Evolutionary conservation across 306 rosid species (phyloP), one percentile per base, ranked within the genome.

Genomic region (Luffa acutangula): DNA sequence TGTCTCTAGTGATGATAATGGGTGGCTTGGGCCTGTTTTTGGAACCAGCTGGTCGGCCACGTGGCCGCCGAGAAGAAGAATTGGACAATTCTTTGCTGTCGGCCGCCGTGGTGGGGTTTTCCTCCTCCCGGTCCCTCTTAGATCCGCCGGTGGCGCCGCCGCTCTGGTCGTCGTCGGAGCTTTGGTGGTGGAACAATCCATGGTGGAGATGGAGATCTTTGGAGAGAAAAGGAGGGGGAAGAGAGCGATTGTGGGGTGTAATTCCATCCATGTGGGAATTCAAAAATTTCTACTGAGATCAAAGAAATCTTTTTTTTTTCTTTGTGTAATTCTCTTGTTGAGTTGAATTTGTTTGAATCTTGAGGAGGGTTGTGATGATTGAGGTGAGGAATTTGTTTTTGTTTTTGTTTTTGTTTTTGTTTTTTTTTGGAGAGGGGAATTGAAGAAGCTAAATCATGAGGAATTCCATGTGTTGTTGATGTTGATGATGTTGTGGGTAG

Each of bases 11-110:
- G 73, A 94, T 94, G 58, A 94, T 92, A 84, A 94, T 92, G 1
- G 98, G 97, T 0, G 98, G 96, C 54, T 94, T 94, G 0, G 96
- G 93, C 84, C 92, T 94, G 90, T 94, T 94, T 62, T 90, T 94
- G 7, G 98, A 92, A 0, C 98, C 98, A 0, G 97, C 85, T 0
- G 98, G 98, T 53, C 98, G 80, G 7, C 98, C 98, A 6, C 98
- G 84, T 0, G 98, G 97, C 57, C 97, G 81, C 57, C 98, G 87
- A 10, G 75, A 67, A n/a, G 75, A 67, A 2, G 75, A 67, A 18
- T 67, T 67, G 1, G 59, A 51, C 0, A 83, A 71, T 4, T 89
- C 96, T 10, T 84, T 82, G 8, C 81, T 86, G 0, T 89, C 90
- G 2, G 7, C 78, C 39, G 73, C 53, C 81, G 72, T n/a, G 18